Evolutionary conservation across 495 filamentous ascomycete genomes (phyloP), one percentile per base, ranked within the genome.

Genomic region (Neurospora pannonica): DNA sequence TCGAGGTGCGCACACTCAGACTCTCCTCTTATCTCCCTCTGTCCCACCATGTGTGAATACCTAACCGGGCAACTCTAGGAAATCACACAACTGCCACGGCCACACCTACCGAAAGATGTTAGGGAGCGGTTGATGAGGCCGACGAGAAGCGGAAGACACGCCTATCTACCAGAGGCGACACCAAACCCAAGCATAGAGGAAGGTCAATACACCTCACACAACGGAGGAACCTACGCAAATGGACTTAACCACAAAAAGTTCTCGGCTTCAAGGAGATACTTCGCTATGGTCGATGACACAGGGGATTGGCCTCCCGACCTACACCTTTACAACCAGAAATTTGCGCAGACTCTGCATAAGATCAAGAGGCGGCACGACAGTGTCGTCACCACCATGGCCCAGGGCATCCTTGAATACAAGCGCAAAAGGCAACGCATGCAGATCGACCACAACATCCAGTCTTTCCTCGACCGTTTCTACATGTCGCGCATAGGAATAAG

Each of bases 401-500:
- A 98, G 83, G 96, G 96, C 70, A 97, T 99, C 76, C 86, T 97
- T 70, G 96, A 99, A 84, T 99, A 97, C 86, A 99, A 99, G 84
- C 92, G 96, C 60, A 96, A 91, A 79, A 90, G 94, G 73, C 96
- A 99, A 86, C 90, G 96, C 60, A 95, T 98, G 92, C 97, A 98
- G 81, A 99, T 99, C 79, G 96, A 98, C 84, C 91, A 93, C 73
- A 96, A 94, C 72, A 97, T 99, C 71, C 96, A 99, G 80, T 89
- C 92, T 71, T 99, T 99, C 84, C 90, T 99, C 73, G 96, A 99
- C 84, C 92, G 96, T 71, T 99, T 99, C 81, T 99, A 99, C 86
- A 99, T 99, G 96, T 97, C 94, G 40, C 94, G 96, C n/a, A 99
- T 99, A 76, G 96, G 96, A 76, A 99, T 99, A 72, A 93, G 96